Conservation (phyloP, 139 green algal species). For the Asterochloris sp. region DNA sequence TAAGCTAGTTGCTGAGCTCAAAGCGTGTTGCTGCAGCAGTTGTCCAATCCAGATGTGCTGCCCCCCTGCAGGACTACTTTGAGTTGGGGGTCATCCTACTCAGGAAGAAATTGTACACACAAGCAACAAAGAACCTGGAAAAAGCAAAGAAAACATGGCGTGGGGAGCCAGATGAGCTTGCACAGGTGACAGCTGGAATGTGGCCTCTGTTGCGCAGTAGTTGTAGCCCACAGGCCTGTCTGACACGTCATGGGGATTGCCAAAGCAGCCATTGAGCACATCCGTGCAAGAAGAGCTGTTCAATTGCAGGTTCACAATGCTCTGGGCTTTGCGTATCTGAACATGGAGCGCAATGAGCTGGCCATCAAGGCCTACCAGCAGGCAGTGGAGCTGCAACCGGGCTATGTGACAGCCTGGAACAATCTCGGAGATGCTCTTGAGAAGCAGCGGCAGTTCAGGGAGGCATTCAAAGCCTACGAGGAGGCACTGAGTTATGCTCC, state of each 20-base stretch:
- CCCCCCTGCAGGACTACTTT: conserved; percentile 84
- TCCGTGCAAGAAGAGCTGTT: background rate
- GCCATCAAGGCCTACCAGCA: conserved; percentile 80
- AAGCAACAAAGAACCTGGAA: conserved; percentile 90
- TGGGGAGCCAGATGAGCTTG: conserved; percentile 87
- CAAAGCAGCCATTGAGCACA: too few species aligned
- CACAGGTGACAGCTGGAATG: conserved; percentile 57
- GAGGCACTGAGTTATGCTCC: conserved; percentile 80
- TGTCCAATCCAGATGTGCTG: background rate
- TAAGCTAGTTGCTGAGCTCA: background rate
- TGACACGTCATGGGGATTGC: too few species aligned
- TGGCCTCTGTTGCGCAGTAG: too few species aligned
- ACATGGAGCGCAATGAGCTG: conserved; percentile 65
- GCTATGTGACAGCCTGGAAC: conserved; percentile 96
- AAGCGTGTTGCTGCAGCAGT: background rate
- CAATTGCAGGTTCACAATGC: conserved; percentile 90
- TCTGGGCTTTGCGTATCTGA: conserved; percentile 92
- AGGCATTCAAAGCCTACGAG: conserved; percentile 76
- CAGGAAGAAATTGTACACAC: conserved; percentile 95
- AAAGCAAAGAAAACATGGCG: conserved; percentile 90
- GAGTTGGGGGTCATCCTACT: conserved; percentile 96
- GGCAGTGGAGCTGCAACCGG: conserved; percentile 82
- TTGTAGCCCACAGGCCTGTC: too few species aligned
- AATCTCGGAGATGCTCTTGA: conserved; percentile 96
- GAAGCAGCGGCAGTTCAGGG: conserved; percentile 60